These are phyloP conservation scores for Neonothopanus nambi DNA, from an alignment of 1,284 basidiomycete genomes.

Conservation along the genomic window DNA sequence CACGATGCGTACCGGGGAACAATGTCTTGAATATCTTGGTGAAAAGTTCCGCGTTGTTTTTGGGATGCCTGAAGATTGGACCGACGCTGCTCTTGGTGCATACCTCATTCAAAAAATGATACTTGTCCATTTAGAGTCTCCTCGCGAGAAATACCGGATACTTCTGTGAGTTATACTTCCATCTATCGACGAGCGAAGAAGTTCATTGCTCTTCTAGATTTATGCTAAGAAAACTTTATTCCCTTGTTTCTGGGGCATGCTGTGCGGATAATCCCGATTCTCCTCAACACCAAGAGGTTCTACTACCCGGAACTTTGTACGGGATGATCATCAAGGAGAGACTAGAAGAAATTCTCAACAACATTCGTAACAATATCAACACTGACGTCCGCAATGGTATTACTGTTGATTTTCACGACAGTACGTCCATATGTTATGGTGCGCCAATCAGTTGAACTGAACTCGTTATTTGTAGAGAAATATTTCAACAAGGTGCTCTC, in stretches of 20 bases:
- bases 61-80: constrained; percentile 92
- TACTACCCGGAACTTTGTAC: constrained; percentile 92
- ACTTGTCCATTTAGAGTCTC: constrained; percentile 86
- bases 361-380: constrained; percentile 72
- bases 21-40: constrained; percentile 96
- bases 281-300: constrained; percentile 97
- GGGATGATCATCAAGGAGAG: constrained; percentile 99
- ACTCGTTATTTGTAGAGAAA: constrained; percentile 48
- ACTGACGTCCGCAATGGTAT: constrained; percentile 78
- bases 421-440: constrained; percentile 42
- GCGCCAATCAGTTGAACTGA: not conserved
- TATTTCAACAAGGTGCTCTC: constrained; percentile 82
- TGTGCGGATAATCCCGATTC: constrained; percentile 98
- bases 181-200: not conserved
- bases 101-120: constrained; percentile 88
- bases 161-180: constrained; percentile 66
- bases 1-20: constrained; percentile 84
- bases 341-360: constrained; percentile 86
- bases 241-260: constrained; percentile 88
- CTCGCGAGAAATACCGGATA: constrained; percentile 96
- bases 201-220: constrained; percentile 55
- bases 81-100: constrained; percentile 79
- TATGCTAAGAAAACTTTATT: constrained; percentile 97
- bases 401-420: constrained; percentile 84
- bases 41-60: constrained; percentile 96